A percentile compares a stretch with the other conserved stretches of the same genome.
phyloP scores from a whole-genome alignment of 352 stramenopile species.

The Pythium volutum region DNA sequence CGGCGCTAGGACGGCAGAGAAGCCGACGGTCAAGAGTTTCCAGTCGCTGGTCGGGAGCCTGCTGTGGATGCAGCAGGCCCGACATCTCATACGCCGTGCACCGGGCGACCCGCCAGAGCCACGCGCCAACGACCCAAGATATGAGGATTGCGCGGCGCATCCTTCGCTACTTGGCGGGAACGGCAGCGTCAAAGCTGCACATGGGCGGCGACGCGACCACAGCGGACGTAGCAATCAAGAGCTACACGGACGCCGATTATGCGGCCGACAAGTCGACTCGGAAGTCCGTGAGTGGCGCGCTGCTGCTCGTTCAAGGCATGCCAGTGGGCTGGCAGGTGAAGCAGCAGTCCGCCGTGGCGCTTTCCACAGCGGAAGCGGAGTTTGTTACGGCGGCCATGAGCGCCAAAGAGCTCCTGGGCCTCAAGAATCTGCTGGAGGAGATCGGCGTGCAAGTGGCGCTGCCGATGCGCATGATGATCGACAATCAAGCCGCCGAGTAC shows the following conservation, averaged over 20 bases:
- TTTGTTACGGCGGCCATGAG: not conserved
- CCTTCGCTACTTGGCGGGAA: constrained; percentile 24
- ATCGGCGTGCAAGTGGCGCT: no score
- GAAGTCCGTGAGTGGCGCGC: constrained; percentile 25
- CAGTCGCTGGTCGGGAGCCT: constrained; percentile 35
- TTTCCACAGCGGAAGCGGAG: constrained; percentile 4
- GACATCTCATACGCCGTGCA: constrained; percentile 29
- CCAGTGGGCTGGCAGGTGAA: constrained; percentile 15
- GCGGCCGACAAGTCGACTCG: constrained; percentile 18
- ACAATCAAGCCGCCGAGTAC: no score
- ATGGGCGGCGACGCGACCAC: not conserved
- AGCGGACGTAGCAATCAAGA: not conserved
- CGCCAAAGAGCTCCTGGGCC: no score
- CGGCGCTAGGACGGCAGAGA: constrained; percentile 1
- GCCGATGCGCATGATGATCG: no score
- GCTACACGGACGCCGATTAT: constrained; percentile 27
- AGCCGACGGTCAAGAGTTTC: constrained; percentile 24
- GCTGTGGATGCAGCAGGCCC: constrained; percentile 21
- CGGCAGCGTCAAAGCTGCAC: not conserved
- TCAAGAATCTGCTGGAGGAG: no score
- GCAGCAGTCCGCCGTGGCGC: constrained; percentile 17
- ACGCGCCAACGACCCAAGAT: constrained; percentile 14
- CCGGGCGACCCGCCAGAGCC: constrained; percentile 13
- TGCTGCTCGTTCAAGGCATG: constrained; percentile 22
- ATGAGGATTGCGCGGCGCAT: constrained; percentile 25